Evolutionary conservation across 805 yeast genomes (phyloP), one percentile per base, ranked within the genome.

Genomic region (Starmerella scarabaei): DNA sequence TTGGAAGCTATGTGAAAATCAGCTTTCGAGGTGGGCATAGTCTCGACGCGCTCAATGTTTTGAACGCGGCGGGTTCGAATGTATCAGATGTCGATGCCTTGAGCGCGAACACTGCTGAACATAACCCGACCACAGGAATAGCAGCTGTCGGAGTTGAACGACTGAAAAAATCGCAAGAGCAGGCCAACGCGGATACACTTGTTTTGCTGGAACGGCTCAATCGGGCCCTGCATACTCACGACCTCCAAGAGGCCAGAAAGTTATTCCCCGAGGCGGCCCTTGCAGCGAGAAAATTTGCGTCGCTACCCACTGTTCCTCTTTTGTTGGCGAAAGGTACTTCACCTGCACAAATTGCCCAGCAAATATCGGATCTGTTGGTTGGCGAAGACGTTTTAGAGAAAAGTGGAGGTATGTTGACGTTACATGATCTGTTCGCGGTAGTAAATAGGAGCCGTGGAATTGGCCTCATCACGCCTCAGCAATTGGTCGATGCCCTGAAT

Each of bases 21-120:
- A 80, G 93, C 51, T 86, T 86, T 58, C 70, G 86, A 43, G 69
- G 68, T 30, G 79, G 80, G 4, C 93, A 93, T 6, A 77, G 76
- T 16, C 57, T 62, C 31, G 51, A 58, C 9, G n/a, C n/a, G n/a
- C n/a, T n/a, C n/a, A n/a, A n/a, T n/a, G 75, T 79, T 48, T 71
- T 67, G 43, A 67, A 65, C 18, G 67, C 71, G 38, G 56, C 30
- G 15, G 26, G 26, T 11, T 7, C 7, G 9, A 7, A 7, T 23
- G 9, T 11, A 11, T 7, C 26, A 7, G 11, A 11, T 23, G 26
- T 7, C 7, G 11, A 7, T 23, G 26, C 26, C 9, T 23, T 23
- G 26, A 23, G 26, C 11, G 26, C 26, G 7, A 7, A 7, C 26
- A 11, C 9, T 7, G 11, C 7, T 23, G 26, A 23, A 11, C n/a